Evolutionary conservation across 257 asterid species (phyloP), one percentile per base, ranked within the genome.

Genomic region (Forsythia viridissima): DNA sequence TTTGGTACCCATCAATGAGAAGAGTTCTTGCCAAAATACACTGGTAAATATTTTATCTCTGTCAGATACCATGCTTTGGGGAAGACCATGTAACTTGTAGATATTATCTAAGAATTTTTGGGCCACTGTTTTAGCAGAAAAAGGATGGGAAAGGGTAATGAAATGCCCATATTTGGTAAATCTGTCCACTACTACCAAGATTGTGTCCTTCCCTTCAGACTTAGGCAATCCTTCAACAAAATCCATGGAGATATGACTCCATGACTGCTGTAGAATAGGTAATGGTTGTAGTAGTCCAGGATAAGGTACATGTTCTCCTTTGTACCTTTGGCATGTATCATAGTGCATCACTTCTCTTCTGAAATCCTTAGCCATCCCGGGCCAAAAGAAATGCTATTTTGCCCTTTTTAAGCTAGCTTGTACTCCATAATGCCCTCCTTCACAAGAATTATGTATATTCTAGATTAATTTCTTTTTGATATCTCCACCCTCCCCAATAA

Each of bases 261-360:
- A 67, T 1, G 44, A 41, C 0, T 41, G 8, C 0, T n/a, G 12
- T 9, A 1, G 42, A 0, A 24, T 3, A 0, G 42, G 42, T 0
- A 67, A 1, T 0, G 71, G 71, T 30, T 67, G 42, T 0, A 67
- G n/a, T 2, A 4, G n/a, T 0, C 42, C n/a, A 30, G 34, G 34
- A 1, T 30, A 30, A 30, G 34, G 34, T 1, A 30, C 34, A 30
- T 30, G 34, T 30, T 30, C 34, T 1, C 34, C 34, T 30, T 30
- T 30, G 1, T 1, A 30, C 1, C 34, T 30, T 1, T 30, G 71
- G 6, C 71, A 67, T 0, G 4, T 11, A 1, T 34, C 42, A 34
- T 42, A 67, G 9, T 30, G 0, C 0, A 18, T 0, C 34, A 0
- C 5, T 11, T 2, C 0, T 20, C 0, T 3, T 24, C 2, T n/a